Percentiles rank a stretch among this genome's conserved stretches.
These are phyloP conservation scores for Raffaelea arxii DNA, from an alignment of 2,329 filamentous ascomycete genomes.

Conservation along the genomic window DNA sequence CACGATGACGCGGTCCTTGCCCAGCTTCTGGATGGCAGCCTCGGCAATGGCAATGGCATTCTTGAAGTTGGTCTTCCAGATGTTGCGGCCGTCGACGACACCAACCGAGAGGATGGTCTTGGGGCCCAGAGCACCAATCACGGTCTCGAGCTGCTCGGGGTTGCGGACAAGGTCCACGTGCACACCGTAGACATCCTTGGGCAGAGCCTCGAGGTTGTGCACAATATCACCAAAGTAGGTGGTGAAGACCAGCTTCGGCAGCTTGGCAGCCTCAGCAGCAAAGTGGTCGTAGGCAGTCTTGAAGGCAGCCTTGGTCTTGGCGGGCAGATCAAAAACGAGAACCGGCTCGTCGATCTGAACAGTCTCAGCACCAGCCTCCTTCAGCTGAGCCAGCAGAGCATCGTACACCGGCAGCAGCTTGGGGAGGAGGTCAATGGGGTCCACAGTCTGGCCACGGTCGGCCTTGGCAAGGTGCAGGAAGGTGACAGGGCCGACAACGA, in stretches of 20 bases:
- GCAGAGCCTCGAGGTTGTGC: constrained; percentile 91
- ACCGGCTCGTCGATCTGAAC: constrained; percentile 98
- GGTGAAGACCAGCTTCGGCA: constrained; percentile 81
- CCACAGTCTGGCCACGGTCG: constrained; percentile 85
- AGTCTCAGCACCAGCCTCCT: constrained; percentile 88
- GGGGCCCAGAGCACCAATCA: constrained; percentile 71
- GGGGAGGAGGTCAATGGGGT: constrained; percentile 87
- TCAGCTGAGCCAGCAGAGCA: constrained; percentile 85
- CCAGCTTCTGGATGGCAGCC: constrained; percentile 83
- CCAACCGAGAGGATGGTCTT: constrained; percentile 88
- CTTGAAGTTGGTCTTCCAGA: constrained; percentile 99
- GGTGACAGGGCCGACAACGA: constrained; percentile 90
- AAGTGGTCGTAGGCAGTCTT: constrained; percentile 95
- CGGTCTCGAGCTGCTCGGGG: constrained; percentile 89
- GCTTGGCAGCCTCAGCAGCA: constrained; percentile 61
- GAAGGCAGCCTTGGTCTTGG: constrained; percentile 92
- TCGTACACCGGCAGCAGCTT: constrained; percentile 93
- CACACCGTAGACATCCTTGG: constrained; percentile 70
- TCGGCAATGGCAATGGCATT: constrained; percentile 85
- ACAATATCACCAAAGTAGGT: constrained; percentile 99
- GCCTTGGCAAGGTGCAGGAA: constrained; percentile 98
- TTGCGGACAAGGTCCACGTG: constrained; percentile 97
- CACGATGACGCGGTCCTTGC: constrained; percentile 94
- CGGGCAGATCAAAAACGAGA: constrained; percentile 85
- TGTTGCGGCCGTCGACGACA: constrained; percentile 98